Base-by-base conservation (phyloP, 805 yeast species). In the Wickerhamiella nectarea region DNA sequence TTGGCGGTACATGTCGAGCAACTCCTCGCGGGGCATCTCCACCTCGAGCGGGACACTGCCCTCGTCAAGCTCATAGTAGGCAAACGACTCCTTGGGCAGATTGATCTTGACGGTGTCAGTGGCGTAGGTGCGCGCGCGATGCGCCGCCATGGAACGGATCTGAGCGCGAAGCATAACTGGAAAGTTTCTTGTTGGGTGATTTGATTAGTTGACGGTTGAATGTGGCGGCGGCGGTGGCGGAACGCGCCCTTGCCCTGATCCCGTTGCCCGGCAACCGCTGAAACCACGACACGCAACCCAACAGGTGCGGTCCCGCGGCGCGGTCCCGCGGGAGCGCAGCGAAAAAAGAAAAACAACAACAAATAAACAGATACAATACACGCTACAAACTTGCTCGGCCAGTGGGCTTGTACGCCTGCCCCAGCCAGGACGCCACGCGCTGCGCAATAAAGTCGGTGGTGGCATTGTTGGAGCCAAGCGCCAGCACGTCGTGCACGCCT, bases 1-100 rank as follows among this genome's bases (percentile, higher is more conserved):
- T 63, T 89, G 94, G 69, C 85, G 82, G 76, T 87, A 91, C 95
- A 91, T 85, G 61, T 86, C 77, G 58, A 91, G 70, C 56, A 91
- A 67, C 45, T 78, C 73, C 41, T 74, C 72, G 73, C 85, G 86
- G 57, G 83, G 78, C 46, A 95, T 80, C 65, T 78, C 79, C 62
- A 81, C 80, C 43, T 69, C 65, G 58, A 81, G 68, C 40, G 72
- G 72, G 43, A 95, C 95, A 19, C 72, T 71, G 20, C 73, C 78
- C 18, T 36, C 25, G 34, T 75, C 80, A 52, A 91, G 62, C 66
- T 79, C 69, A 71, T 86, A 91, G 44, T 85, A 80, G 65, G 83
- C 91, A 61, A 85, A 91, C 7, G 94, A 78, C 45, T 74, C 64
- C 43, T 78, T 86, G 49, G 94, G 93, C 50, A 89, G 72, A 26